phyloP scores from a whole-genome alignment of 192 early-diverging fungal species.

The Diversispora eburnea region DNA sequence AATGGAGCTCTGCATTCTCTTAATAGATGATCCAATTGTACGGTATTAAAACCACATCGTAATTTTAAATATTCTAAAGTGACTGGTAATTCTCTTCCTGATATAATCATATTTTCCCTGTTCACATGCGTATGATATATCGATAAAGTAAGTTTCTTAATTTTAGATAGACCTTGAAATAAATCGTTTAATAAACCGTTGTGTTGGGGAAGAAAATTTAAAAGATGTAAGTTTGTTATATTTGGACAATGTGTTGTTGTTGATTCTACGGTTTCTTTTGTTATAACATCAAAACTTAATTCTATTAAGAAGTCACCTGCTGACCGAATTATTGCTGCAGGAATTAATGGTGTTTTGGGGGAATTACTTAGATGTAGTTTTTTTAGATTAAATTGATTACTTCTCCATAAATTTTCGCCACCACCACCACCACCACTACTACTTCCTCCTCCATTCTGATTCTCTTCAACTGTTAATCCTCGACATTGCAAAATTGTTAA shows the following conservation, averaged over 20 bases:
- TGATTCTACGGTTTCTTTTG: neutral
- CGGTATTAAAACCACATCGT: neutral
- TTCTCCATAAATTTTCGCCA: neutral
- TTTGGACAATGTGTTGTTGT: neutral
- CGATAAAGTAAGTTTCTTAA: neutral
- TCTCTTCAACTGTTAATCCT: neutral
- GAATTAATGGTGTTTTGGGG: neutral
- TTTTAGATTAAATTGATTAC: neutral
- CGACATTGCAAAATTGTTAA: neutral
- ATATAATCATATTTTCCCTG: neutral
- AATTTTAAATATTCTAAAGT: slow-evolving; percentile 13
- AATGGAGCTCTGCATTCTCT: neutral
- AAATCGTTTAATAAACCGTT: neutral
- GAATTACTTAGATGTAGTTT: neutral
- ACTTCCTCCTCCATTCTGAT: neutral
- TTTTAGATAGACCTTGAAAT: neutral
- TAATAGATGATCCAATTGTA: neutral
- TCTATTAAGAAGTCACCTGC: neutral
- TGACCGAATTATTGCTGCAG: neutral
- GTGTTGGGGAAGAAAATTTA: neutral
- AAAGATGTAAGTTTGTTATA: neutral
- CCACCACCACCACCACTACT: neutral
- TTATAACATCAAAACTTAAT: neutral
- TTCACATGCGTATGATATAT: neutral
- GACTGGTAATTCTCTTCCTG: neutral